Base-by-base conservation (phyloP, 208 protist species). In the Spongospora subterranea region DNA sequence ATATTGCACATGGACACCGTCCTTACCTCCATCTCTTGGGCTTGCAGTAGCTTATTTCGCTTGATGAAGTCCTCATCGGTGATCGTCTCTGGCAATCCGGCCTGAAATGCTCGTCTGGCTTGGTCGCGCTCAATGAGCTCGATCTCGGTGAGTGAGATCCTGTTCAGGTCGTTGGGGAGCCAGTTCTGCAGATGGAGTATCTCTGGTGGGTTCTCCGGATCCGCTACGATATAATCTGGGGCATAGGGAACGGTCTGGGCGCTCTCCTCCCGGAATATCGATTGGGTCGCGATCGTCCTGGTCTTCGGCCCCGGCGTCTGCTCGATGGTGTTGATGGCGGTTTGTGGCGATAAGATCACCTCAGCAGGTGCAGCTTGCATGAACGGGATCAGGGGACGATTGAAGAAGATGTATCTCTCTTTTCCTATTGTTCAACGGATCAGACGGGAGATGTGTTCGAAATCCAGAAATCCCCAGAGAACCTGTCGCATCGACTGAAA, bases 401-500 rank as follows among this genome's bases (percentile, higher is more conserved):
- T 82, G 71, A 82, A 82, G 71, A 82, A 82, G 17, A 82, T 82
- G n/a, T 82, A 82, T 20, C 71, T 6, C 13, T 82, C 71, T 43
- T 82, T 82, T 13, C 71, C 71, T 82, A n/a, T 43, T 82, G 6
- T 39, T 43, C 6, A n/a, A 82, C 6, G n/a, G n/a, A 82, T 40
- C 13, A 6, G 35, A n/a, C n/a, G n/a, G n/a, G n/a, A n/a, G n/a
- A n/a, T n/a, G n/a, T n/a, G n/a, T n/a, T n/a, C n/a, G n/a, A n/a
- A n/a, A n/a, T n/a, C n/a, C n/a, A n/a, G n/a, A n/a, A n/a, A n/a
- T n/a, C n/a, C n/a, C n/a, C n/a, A n/a, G n/a, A n/a, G n/a, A n/a
- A n/a, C n/a, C n/a, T n/a, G n/a, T n/a, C n/a, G n/a, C n/a, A n/a
- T n/a, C n/a, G n/a, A n/a, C n/a, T n/a, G n/a, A n/a, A n/a, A n/a